Base-by-base conservation (phyloP, 208 protist genomes). In the Polymyxa betae region DNA sequence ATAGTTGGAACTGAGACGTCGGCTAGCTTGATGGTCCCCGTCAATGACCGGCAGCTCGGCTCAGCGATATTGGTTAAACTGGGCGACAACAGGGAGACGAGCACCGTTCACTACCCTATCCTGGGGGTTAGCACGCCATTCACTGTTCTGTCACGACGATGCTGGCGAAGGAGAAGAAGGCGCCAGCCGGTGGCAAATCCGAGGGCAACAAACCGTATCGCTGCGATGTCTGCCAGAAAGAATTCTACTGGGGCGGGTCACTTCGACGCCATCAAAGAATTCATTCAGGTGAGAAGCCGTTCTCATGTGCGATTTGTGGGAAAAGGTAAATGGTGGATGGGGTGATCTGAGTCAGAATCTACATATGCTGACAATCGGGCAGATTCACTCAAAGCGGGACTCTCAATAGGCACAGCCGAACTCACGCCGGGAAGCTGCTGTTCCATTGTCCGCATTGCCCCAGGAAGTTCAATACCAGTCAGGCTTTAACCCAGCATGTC, bases 351-450 rank as follows among this genome's bases (percentile, higher is more conserved):
- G 49, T 29, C 24, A 60, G 24, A 60, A 60, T 60, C 24, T 60
- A 60, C 12, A 5, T 43, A 5, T 40, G 72, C n/a, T n/a, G n/a
- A n/a, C 12, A n/a, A 82, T 82, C 16, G 16, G 16, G 12, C n/a
- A 82, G 72, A n/a, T 82, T 82, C n/a, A 82, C 72, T 43, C 72
- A 82, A 43, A 82, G 72, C n/a, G 72, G 72, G 72, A 82, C 72
- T 20, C n/a, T 82, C 16, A 82, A 82, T 43, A 5, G 72, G 16
- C 72, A 82, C n/a, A 82, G n/a, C 35, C 72, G 72, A 35, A 82
- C 72, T 12, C 72, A 82, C n/a, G 16, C 72, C 16, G 72, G 40
- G 72, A 82, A 82, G 72, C 35, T 38, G 12, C n/a, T 43, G 72
- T 82, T 82, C 35, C 72, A 38, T 35, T 82, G 72, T n/a, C n/a